phyloP scores from a whole-genome alignment of 2,329 filamentous ascomycete genomes.

The Arthrobotrys entomopaga region DNA sequence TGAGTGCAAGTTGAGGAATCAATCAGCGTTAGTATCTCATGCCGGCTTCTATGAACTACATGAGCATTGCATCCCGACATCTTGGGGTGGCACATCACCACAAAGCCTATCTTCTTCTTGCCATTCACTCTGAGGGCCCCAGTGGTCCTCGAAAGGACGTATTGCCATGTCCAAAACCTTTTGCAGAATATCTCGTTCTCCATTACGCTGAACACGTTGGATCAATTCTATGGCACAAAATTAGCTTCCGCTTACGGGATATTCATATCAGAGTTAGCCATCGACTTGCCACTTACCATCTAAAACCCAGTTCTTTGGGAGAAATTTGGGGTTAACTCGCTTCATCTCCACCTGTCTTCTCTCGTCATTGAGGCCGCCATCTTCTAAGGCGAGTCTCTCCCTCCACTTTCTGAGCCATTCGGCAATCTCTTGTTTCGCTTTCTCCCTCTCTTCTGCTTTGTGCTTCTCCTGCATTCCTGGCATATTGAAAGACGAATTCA shows the following conservation, averaged over 20 bases:
- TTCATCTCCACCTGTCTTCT: slow-evolving; percentile 77
- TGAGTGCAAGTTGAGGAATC: neutral
- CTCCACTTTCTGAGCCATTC: slow-evolving; percentile 86
- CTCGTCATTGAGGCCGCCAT: slow-evolving; percentile 67
- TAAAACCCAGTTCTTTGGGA: slow-evolving; percentile 89
- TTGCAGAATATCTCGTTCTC: slow-evolving; percentile 80
- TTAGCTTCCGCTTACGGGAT: neutral
- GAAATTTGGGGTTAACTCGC: slow-evolving; percentile 88
- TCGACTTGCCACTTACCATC: slow-evolving; percentile 64
- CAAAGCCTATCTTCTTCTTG: slow-evolving; percentile 84
- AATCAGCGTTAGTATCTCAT: neutral
- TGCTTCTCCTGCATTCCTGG: slow-evolving; percentile 69
- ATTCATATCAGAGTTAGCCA: too few relatives aligned
- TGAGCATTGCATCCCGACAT: slow-evolving; percentile 89
- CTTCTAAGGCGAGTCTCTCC: slow-evolving; percentile 63
- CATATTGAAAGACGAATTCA: slow-evolving; percentile 61
- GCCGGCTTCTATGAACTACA: slow-evolving; percentile 78
- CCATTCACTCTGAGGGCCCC: slow-evolving; percentile 69
- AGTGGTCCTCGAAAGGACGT: slow-evolving; percentile 83
- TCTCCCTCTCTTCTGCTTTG: slow-evolving; percentile 67
- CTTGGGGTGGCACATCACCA: slow-evolving; percentile 81
- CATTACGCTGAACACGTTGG: slow-evolving; percentile 82
- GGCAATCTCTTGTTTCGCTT: slow-evolving; percentile 74
- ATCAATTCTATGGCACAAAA: slow-evolving; percentile 74
- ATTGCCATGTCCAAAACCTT: slow-evolving; percentile 84